A percentile compares a stretch with the other conserved stretches of the same genome.
phyloP scores from a whole-genome alignment of 495 filamentous ascomycete species.

The Aspergillus asperescens region DNA sequence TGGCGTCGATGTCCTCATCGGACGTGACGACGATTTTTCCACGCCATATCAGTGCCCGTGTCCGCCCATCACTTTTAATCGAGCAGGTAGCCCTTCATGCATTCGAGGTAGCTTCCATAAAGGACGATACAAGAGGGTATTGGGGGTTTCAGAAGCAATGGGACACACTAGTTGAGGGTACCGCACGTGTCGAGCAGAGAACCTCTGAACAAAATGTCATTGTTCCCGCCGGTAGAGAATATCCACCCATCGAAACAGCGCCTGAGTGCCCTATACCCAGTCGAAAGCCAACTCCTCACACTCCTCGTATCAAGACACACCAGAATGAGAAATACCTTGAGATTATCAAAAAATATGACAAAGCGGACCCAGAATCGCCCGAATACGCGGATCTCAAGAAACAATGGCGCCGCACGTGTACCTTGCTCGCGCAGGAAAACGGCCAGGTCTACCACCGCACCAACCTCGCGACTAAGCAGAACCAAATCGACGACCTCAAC shows the following conservation, averaged over 20 bases:
- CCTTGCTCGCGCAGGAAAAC: slow-evolving; percentile 34
- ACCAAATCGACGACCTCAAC: slow-evolving; percentile 24
- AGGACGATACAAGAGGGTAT: background rate
- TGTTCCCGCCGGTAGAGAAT: slow-evolving; percentile 36
- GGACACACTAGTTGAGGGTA: slow-evolving; percentile 26
- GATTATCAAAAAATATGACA: slow-evolving; percentile 13
- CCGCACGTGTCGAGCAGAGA: slow-evolving; percentile 33
- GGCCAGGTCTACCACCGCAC: slow-evolving; percentile 22
- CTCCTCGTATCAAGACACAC: slow-evolving; percentile 15
- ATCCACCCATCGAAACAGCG: slow-evolving; percentile 19
- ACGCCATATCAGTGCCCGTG: slow-evolving; percentile 44
- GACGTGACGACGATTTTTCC: slow-evolving; percentile 51
- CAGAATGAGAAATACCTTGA: slow-evolving; percentile 20
- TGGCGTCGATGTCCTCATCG: slow-evolving; percentile 52
- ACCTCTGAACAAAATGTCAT: slow-evolving; percentile 29
- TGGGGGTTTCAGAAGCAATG: slow-evolving; percentile 26
- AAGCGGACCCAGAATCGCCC: background rate
- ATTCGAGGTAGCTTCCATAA: slow-evolving; percentile 40
- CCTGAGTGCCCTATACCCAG: slow-evolving; percentile 17
- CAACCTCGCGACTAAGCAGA: slow-evolving; percentile 21
- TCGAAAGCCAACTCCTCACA: slow-evolving; percentile 16
- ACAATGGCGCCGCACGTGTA: slow-evolving; percentile 8
- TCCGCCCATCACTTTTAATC: slow-evolving; percentile 47
- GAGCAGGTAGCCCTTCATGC: slow-evolving; percentile 50
- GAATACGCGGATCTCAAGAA: slow-evolving; percentile 7